Percentiles rank a stretch among this genome's conserved stretches.
Evolutionary conservation across 176 grass and related monocot species (phyloP).

Genomic region (Aegilops sharonensis): DNA sequence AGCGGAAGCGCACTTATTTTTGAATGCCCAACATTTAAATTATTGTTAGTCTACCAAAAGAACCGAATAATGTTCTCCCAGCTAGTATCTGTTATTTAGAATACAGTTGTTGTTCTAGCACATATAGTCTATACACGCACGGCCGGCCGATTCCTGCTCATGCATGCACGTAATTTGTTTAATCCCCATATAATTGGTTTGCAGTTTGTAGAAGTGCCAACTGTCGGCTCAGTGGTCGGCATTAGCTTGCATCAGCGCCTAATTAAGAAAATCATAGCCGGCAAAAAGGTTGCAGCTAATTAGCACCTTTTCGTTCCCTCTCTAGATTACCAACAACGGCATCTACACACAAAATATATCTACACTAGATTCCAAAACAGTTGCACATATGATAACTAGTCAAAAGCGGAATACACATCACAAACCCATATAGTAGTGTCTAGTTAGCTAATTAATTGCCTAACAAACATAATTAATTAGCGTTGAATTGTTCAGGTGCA

Average conservation of each 20-base stretch:
- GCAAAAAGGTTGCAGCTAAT: not conserved
- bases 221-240: constrained; percentile 17
- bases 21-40: not conserved
- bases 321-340: not conserved
- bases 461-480: constrained; percentile 17
- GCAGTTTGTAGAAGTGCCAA: constrained; percentile 6
- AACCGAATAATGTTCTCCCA: not conserved
- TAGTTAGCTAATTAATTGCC: constrained; percentile 24
- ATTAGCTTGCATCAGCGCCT: constrained; percentile 20
- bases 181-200: constrained; percentile 12
- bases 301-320: constrained; percentile 9
- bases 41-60: not conserved
- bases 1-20: not conserved
- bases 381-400: not conserved
- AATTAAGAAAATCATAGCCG: constrained; percentile 25
- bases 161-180: constrained; percentile 28
- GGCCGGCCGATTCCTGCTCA: not conserved
- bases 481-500: constrained; percentile 31
- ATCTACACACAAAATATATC: not conserved
- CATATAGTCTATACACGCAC: not conserved
- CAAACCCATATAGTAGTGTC: not conserved
- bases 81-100: not conserved
- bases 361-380: constrained; percentile 39
- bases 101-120: not conserved
- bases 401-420: constrained; percentile 28